Base-by-base conservation (phyloP, 78 protist genomes). In the Protostelium mycophagum region DNA sequence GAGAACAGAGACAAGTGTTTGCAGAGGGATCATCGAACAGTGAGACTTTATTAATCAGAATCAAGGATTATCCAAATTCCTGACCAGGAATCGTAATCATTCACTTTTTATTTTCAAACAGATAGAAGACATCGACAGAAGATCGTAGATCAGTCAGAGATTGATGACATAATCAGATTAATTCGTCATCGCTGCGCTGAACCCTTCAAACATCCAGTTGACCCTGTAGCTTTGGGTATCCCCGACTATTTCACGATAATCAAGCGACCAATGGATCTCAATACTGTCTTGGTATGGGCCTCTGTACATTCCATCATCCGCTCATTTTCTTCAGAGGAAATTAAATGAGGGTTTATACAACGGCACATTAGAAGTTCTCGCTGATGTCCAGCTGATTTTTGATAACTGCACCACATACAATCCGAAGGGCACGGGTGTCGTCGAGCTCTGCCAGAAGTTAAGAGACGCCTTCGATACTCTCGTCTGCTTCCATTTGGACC, bases 181-280 rank as follows among this genome's bases (percentile, higher is more conserved):
- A 25, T 51, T 5, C 5, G 16, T 5, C 73, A 51, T 51, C 73
- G 16, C 31, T 51, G 16, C 16, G 73, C 90, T n/a, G n/a, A 28
- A 1, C 91, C 91, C 1, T 89, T 89, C 87, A 10, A 0, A 16
- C 89, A 83, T 28, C 94, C 92, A 28, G 89, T 89, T 25, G 92
- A 92, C 28, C 38, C 88, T 0, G 91, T 86, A n/a, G 83, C 37
- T 28, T 84, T 91, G 1, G 89, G 84, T 36, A 34, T 94, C 0
- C 51, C 90, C 28, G 91, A 88, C 35, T 94, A 94, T 84, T 85
- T 34, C 1, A 1, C 0, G 28, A 34, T 94, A 28, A 34, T 94
- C 86, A 63, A 51, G 87, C 0, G 36, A 25, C 96, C 96, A 34
- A 94, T 94, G 94, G 96, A 94, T 38, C 91, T 94, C 0, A 94